Conservation (phyloP, 1,284 basidiomycete species). For the Anthracocystis walkeri region DNA sequence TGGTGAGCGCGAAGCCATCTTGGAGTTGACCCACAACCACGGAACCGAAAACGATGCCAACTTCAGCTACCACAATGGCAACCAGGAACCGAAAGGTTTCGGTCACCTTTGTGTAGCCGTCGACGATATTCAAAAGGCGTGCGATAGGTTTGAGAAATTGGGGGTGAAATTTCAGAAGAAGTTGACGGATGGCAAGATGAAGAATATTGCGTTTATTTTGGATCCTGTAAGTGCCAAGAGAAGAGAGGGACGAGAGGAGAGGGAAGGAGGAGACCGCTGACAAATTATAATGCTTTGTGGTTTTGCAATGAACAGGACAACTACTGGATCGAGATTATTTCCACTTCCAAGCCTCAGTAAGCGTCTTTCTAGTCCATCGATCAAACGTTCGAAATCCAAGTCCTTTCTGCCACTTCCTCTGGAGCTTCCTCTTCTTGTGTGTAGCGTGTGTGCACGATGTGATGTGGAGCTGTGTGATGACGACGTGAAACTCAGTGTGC, state of each 20-base stretch:
- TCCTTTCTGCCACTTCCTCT: no score
- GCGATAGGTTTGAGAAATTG: conserved; percentile 83
- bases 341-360: conserved; percentile 47
- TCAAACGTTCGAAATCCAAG: not conserved
- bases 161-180: conserved; percentile 90
- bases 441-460: not conserved
- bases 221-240: conserved; percentile 74
- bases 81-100: conserved; percentile 66
- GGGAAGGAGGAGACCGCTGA: not conserved
- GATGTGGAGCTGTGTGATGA: not conserved
- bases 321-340: conserved; percentile 74
- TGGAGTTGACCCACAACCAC: conserved; percentile 62
- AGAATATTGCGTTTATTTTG: conserved; percentile 83
- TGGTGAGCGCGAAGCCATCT: conserved; percentile 75
- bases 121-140: conserved; percentile 84
- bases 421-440: not conserved
- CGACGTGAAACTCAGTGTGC: no score
- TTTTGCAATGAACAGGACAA: conserved; percentile 34
- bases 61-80: conserved; percentile 67
- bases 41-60: conserved; percentile 65
- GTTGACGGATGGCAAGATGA: conserved; percentile 87
- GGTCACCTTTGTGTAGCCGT: conserved; percentile 81
- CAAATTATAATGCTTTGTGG: conserved; percentile 13
- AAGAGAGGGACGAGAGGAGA: not conserved
- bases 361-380: conserved; percentile 9